A percentile compares a stretch with the other conserved stretches of the same genome.
These are phyloP conservation scores for Saccharomycopsis crataegensis DNA, from an alignment of 1,139 yeast genomes.

Conservation along the genomic window DNA sequence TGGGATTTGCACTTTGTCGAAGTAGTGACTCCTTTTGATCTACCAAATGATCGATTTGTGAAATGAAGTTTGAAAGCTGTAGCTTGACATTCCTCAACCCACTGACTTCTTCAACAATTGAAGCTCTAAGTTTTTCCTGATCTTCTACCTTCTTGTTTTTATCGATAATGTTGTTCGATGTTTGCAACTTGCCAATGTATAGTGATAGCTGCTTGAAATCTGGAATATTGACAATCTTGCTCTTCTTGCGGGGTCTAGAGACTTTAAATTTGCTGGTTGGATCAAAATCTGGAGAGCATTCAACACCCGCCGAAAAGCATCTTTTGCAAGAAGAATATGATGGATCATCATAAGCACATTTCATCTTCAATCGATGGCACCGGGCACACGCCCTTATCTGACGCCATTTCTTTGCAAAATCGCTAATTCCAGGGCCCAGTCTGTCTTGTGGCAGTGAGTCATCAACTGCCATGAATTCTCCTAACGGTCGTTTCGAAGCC, in stretches of 20 bases:
- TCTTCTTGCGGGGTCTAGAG: conserved; percentile 26
- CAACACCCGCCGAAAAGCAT: conserved; percentile 38
- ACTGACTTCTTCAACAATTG: conserved; percentile 11
- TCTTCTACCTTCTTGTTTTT: conserved; percentile 14
- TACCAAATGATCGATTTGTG: conserved; percentile 18
- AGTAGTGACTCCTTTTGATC: conserved; percentile 9
- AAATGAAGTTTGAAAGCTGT: conserved; percentile 13
- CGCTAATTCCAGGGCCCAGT: conserved; percentile 7
- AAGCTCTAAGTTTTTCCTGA: conserved; percentile 6
- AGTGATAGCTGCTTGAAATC: conserved; percentile 25
- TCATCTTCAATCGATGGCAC: conserved; percentile 48
- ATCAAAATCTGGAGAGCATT: conserved; percentile 42
- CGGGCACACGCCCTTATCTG: conserved; percentile 49
- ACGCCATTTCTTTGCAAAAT: conserved; percentile 35
- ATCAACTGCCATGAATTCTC: too few relatives aligned
- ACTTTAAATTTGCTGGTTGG: conserved; percentile 33
- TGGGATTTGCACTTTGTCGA: neutral
- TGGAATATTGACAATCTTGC: conserved; percentile 25
- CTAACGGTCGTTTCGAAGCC: too few relatives aligned
- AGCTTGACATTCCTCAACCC: conserved; percentile 13
- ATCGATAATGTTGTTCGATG: conserved; percentile 21
- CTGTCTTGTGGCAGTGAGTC: neutral
- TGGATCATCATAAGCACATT: conserved; percentile 47
- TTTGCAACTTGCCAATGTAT: conserved; percentile 20
- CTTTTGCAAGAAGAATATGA: conserved; percentile 37